Evolutionary conservation across 2,329 filamentous ascomycete genomes (phyloP), one percentile per base, ranked within the genome.

Genomic region (Leptographium radiaticola): DNA sequence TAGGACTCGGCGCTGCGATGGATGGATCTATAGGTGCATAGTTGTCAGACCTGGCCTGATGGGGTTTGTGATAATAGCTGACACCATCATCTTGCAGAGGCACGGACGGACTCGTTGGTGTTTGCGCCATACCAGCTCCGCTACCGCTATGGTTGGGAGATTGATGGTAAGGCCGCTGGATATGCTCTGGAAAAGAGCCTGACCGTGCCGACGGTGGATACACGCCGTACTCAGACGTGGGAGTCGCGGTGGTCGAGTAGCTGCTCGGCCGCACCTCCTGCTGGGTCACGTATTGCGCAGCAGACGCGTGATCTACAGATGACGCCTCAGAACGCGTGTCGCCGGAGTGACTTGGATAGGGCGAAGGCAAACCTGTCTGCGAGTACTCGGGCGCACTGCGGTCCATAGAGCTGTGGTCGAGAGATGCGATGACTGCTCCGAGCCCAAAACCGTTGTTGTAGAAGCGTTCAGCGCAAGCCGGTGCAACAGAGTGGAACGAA

Each of bases 11-110:
- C 65, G 87, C 84, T 71, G 89, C 87, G 70, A 96, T 95, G 70
- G 89, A 94, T 66, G 90, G 89, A 94, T 96, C 91, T 96, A 95
- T 90, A 85, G 89, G 89, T 77, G 94, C 83, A 83, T 89, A 85
- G 81, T 80, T 81, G 89, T 95, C 87, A 95, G 90, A 94, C 73
- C 89, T 90, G 74, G 84, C 79, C 78, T 81, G 77, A 70, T 79
- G 76, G 75, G 80, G 60, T 47, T 59, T 78, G 75, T 84, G 84
- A 18, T 51, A 34, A 84, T 86, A 82, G 79, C 77, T 84, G 75
- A 79, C 76, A 67, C 71, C 86, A 87, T 89, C 86, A 88, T 89
- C 86, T 80, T 83, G 80, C 76, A 87, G 76, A 83, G 86, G 79
- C 79, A 88, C 80, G 74, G 88, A 95, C 89, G 88, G 87, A 95